Conservation (phyloP, 2,329 filamentous ascomycete species). For the Penicillium sp. region DNA sequence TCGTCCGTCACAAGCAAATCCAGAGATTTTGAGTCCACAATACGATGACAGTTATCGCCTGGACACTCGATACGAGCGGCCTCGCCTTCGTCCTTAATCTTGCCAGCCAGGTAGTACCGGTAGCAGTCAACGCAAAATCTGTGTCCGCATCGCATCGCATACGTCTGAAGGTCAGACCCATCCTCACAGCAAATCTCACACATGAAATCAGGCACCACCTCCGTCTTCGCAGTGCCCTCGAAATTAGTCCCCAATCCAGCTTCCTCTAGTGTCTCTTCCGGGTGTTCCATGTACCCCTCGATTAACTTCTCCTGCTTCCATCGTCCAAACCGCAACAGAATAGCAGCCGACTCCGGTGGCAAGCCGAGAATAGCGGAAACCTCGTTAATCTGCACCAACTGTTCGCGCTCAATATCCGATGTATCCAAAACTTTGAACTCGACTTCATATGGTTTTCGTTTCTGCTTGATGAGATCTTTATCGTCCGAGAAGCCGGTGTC, state of each 20-base stretch:
- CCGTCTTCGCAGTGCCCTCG: slow-evolving; percentile 64
- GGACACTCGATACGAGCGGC: slow-evolving; percentile 94
- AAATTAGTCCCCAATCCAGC: slow-evolving; percentile 74
- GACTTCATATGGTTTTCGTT: slow-evolving; percentile 76
- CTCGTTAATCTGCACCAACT: slow-evolving; percentile 82
- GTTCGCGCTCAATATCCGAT: slow-evolving; percentile 77
- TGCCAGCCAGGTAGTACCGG: slow-evolving; percentile 83
- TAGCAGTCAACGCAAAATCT: slow-evolving; percentile 94
- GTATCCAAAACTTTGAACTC: slow-evolving; percentile 81
- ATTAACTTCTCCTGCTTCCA: slow-evolving; percentile 98
- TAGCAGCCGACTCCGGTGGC: slow-evolving; percentile 84
- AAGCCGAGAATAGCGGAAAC: slow-evolving; percentile 90
- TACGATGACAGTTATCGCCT: slow-evolving; percentile 79
- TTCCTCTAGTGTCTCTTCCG: slow-evolving; percentile 75
- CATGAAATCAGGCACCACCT: slow-evolving; percentile 72
- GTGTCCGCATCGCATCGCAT: slow-evolving; percentile 93
- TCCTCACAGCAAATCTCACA: slow-evolving; percentile 99
- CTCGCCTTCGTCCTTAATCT: slow-evolving; percentile 94
- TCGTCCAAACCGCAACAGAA: slow-evolving; percentile 81
- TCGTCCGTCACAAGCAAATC: slow-evolving; percentile 68
- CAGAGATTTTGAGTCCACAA: slow-evolving; percentile 87
- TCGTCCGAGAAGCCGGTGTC: slow-evolving; percentile 66
- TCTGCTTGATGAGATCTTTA: slow-evolving; percentile 70
- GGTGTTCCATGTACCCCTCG: slow-evolving; percentile 92
- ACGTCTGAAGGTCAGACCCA: slow-evolving; percentile 71